phyloP scores from a whole-genome alignment of 305 asterid genomes.

The Fraxinus paxiana region DNA sequence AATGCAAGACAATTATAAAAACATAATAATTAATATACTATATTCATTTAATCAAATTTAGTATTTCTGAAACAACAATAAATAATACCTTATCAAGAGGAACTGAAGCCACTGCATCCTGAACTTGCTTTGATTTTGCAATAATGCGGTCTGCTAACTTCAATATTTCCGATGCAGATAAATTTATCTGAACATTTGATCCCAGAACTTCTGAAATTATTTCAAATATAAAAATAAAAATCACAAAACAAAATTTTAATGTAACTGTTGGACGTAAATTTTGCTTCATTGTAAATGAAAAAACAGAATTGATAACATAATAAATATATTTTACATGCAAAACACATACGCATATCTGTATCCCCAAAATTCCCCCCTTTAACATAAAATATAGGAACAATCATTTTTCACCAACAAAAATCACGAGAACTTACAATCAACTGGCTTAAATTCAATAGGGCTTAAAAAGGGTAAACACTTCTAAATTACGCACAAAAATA shows the following conservation, averaged over 20 bases:
- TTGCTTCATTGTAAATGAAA: neutral
- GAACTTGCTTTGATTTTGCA: slow-evolving; percentile 64
- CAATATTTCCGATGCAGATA: slow-evolving; percentile 70
- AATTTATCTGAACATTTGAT: slow-evolving; percentile 47
- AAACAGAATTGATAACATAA: neutral
- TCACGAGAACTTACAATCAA: neutral
- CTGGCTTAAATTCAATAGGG: neutral
- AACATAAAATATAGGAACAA: neutral
- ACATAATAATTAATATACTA: neutral
- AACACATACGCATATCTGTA: neutral
- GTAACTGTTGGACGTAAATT: neutral
- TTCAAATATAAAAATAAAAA: slow-evolving; percentile 7
- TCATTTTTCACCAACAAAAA: neutral
- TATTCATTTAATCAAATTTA: neutral
- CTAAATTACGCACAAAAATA: neutral
- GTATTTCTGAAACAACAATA: neutral
- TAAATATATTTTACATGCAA: neutral
- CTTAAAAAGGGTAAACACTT: neutral
- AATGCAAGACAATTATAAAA: neutral
- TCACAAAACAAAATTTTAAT: neutral
- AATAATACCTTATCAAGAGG: slow-evolving; percentile 71
- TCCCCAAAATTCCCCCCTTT: neutral
- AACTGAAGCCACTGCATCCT: slow-evolving; percentile 79
- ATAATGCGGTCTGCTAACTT: slow-evolving; percentile 66
- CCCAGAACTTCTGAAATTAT: slow-evolving; percentile 58